phyloP scores from a whole-genome alignment of 2,329 filamentous ascomycete genomes.

The Apiospora rasikravindrae region DNA sequence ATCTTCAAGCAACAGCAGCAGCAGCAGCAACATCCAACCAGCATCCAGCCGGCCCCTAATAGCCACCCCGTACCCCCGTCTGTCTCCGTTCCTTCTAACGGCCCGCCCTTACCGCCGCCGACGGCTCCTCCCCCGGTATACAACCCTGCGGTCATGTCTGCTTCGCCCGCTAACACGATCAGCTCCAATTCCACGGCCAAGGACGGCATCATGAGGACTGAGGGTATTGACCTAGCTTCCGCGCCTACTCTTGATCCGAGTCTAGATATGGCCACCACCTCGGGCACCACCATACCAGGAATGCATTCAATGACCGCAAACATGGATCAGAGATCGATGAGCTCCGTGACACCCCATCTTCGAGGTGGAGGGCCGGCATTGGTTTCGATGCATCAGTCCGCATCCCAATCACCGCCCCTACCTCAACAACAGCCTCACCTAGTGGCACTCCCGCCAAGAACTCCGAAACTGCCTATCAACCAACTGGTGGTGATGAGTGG shows the following conservation, averaged over 20 bases:
- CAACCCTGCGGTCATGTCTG: constrained; percentile 38
- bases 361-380: constrained; percentile 53
- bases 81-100: constrained; percentile 34
- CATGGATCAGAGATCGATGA: constrained; percentile 39
- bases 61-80: constrained; percentile 36
- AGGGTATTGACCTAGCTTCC: neutral
- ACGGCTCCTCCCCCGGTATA: constrained; percentile 35
- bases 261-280: constrained; percentile 55
- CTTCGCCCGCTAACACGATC: constrained; percentile 42
- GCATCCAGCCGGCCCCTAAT: constrained; percentile 73
- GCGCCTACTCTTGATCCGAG: constrained; percentile 67
- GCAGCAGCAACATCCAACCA: constrained; percentile 60
- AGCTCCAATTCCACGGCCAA: constrained; percentile 41
- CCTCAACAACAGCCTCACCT: neutral
- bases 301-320: constrained; percentile 33
- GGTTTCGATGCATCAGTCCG: neutral
- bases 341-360: constrained; percentile 46
- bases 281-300: constrained; percentile 38
- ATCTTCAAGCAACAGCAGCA: constrained; percentile 79
- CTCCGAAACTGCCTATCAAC: constrained; percentile 68
- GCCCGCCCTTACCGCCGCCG: constrained; percentile 29
- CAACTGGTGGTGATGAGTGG: constrained; percentile 71
- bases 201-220: constrained; percentile 59
- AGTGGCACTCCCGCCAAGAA: constrained; percentile 46
- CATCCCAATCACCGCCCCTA: constrained; percentile 15